Evolutionary conservation across 495 filamentous ascomycete species (phyloP), one percentile per base, ranked within the genome.

Genomic region (Xylaria longipes): DNA sequence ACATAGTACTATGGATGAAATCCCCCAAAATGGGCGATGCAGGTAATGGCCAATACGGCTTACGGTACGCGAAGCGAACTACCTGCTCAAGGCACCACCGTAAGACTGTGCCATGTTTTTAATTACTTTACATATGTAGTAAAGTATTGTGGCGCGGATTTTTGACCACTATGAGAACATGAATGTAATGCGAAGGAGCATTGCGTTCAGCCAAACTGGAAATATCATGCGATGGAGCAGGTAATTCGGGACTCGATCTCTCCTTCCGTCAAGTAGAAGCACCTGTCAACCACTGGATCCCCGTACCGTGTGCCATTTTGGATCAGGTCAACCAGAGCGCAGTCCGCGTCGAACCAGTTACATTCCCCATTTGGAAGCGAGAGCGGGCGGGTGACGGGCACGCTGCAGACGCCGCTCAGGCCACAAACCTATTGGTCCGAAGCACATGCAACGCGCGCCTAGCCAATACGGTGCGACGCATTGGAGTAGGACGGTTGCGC

Each of bases 341-440:
- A 25, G 12, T 43, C n/a, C n/a, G 60, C 37, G 37, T 41, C 60
- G 37, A 63, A 11, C 60, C 37, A 41, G 20, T 63, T 43, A 29
- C 60, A 63, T 41, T 43, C n/a, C 22, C 39, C 11, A 41, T 43
- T 29, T 3, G 60, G 60, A 63, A 63, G 37, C 58, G 22, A 63
- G 35, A 7, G 22, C 12, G 60, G 37, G 60, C 60, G 60, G 60
- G 57, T 60, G 57, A 63, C 17, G 60, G 35, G 58, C 58, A 39
- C 31, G 58, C 31, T 61, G 58, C 35, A 48, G 37, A 31, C 41
- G 46, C 45, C 54, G 50, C 46, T 31, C 65, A n/a, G 25, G 35
- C 33, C n/a, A 4, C 48, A 20, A 57, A 12, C 22, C 65, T 68
- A 68, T 68, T 68, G 20, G 65, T 12, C 22, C 15, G 50, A 39